Conservation (phyloP, 2,329 filamentous ascomycete species). For the Zymoseptoria crescenta region DNA sequence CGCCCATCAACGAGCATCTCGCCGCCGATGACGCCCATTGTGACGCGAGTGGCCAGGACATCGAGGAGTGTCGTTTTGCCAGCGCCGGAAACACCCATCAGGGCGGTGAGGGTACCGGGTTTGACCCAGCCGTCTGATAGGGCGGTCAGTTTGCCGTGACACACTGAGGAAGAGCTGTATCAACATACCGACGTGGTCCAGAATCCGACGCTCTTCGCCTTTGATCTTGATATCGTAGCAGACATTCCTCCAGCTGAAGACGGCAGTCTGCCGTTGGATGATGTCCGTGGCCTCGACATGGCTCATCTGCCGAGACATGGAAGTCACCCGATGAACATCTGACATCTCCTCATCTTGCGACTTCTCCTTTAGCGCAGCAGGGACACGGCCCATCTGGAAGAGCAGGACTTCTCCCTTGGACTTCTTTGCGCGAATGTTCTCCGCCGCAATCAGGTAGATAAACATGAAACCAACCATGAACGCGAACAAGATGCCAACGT, state of each 20-base stretch:
- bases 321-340: conserved; percentile 5
- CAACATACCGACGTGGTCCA: conserved; percentile 60
- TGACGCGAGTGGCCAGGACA: conserved; percentile 74
- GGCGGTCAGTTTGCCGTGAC: neutral
- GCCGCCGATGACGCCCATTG: conserved; percentile 80
- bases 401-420: conserved; percentile 46
- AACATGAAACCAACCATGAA: conserved; percentile 39
- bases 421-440: conserved; percentile 42
- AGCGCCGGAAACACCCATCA: conserved; percentile 90
- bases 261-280: conserved; percentile 58
- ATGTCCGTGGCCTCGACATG: conserved; percentile 36
- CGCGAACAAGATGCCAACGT: conserved; percentile 40
- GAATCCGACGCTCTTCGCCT: conserved; percentile 61
- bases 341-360: conserved; percentile 30
- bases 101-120: conserved; percentile 77
- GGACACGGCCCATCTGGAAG: conserved; percentile 40
- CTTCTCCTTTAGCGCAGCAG: conserved; percentile 46
- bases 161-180: neutral
- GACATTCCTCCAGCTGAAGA: conserved; percentile 81
- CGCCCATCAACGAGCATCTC: conserved; percentile 77
- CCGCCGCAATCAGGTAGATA: conserved; percentile 38
- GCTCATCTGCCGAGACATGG: conserved; percentile 29
- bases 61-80: conserved; percentile 89
- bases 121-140: conserved; percentile 74
- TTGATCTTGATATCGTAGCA: conserved; percentile 78